Base-by-base conservation (phyloP, 1,139 yeast species). In the Candida dubliniensis region DNA sequence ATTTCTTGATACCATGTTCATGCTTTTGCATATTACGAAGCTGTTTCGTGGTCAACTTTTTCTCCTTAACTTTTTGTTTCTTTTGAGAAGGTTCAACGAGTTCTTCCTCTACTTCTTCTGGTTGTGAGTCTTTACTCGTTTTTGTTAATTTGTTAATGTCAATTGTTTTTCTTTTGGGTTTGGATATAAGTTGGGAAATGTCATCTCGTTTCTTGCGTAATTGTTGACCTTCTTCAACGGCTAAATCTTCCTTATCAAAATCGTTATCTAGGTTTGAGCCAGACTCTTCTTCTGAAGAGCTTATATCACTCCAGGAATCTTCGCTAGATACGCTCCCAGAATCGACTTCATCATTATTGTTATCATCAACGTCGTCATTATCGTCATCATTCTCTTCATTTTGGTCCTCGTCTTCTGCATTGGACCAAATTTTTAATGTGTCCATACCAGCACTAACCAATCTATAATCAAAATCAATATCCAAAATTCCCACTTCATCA, bases 381-480 rank as follows among this genome's bases (percentile, higher is more conserved):
- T 47, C 55, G 12, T 48, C 53, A 3, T 43, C 50, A n/a, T 36
- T 40, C 6, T 63, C 66, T 4, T 55, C 62, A 10, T 49, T 54
- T 10, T 40, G 47, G 2, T 48, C 53, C 2, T 47, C 54, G 15
- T 47, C 50, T 1, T 59, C 66, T 30, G 63, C 66, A 15, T 69
- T 69, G 2, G 71, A 63, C 98, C 97, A 91, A 5, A 91, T 70
- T 56, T 83, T 85, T 51, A 90, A 66, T 25, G 76, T 72, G 40
- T 87, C 95, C 91, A 90, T 84, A 15, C 96, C 93, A 3, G 86
- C 89, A 62, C 88, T 82, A 3, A 87, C 80, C 47, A 90, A 69
- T 47, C 96, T 75, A 60, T 89, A 91, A 41, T 86, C 84, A 54
- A 60, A 81, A 60, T 91, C 98, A 45, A 90, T 71, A 56, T 91